phyloP scores from a whole-genome alignment of 352 stramenopile genomes.

The Globisporangium sylvaticum region DNA sequence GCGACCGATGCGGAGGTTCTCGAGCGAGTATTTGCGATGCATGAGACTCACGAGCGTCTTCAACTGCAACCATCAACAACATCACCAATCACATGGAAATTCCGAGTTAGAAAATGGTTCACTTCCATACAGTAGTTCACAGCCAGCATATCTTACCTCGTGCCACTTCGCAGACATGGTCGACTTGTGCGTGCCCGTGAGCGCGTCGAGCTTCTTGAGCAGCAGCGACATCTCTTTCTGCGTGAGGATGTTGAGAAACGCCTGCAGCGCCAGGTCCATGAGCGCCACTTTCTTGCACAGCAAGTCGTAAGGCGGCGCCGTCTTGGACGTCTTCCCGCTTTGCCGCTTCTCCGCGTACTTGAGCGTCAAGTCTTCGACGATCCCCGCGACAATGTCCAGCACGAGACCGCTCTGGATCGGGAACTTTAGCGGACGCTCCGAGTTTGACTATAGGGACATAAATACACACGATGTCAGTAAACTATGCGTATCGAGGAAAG shows the following conservation, averaged over 20 bases:
- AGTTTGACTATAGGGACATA: slow-evolving; percentile 23
- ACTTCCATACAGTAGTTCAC: not conserved
- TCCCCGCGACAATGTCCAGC: slow-evolving; percentile 73
- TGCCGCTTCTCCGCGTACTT: slow-evolving; percentile 65
- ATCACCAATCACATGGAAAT: not conserved
- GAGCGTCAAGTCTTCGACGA: slow-evolving; percentile 70
- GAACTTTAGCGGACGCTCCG: slow-evolving; percentile 75
- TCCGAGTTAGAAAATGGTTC: not conserved
- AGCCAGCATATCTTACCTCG: slow-evolving; percentile 30
- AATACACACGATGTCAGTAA: not conserved
- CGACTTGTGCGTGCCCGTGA: slow-evolving; percentile 70
- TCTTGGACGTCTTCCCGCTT: slow-evolving; percentile 28
- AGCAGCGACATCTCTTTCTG: slow-evolving; percentile 66
- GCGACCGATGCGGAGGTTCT: slow-evolving; percentile 67
- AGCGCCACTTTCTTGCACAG: slow-evolving; percentile 81
- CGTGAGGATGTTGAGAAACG: slow-evolving; percentile 72
- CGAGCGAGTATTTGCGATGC: slow-evolving; percentile 80
- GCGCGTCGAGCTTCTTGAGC: slow-evolving; percentile 62
- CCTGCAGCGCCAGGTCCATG: slow-evolving; percentile 79
- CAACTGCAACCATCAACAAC: slow-evolving; percentile 24
- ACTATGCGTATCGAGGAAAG: not conserved
- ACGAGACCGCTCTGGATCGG: slow-evolving; percentile 72
- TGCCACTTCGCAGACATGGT: slow-evolving; percentile 84
- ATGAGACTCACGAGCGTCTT: slow-evolving; percentile 84
- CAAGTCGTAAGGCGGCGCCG: slow-evolving; percentile 54